phyloP scores from a whole-genome alignment of 2,329 filamentous ascomycete species.

The Colletotrichum sp. region DNA sequence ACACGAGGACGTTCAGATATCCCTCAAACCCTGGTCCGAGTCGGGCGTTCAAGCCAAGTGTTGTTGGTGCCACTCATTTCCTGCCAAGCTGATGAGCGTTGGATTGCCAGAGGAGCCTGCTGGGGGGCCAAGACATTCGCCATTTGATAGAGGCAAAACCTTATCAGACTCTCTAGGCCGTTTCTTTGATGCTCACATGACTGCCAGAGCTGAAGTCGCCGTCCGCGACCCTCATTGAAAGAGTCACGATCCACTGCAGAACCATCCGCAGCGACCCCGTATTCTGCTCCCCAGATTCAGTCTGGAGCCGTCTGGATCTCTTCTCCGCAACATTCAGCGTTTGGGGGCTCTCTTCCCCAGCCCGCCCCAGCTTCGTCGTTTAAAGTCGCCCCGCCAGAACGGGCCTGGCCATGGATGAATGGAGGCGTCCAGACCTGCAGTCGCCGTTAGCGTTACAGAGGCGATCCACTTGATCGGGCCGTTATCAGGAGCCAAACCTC shows the following conservation, averaged over 20 bases:
- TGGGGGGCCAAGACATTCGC: not conserved
- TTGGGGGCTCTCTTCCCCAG: not conserved
- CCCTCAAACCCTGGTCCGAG: not conserved
- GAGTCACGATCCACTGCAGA: not conserved
- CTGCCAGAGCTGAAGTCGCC: not conserved
- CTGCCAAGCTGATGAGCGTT: not conserved
- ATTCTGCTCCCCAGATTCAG: not conserved
- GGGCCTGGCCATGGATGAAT: not conserved
- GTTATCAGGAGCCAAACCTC: not conserved
- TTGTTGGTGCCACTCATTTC: not conserved
- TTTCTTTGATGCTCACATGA: not conserved
- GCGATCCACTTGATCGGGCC: slow-evolving; percentile 10
- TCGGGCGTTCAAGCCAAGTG: not conserved
- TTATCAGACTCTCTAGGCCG: not conserved
- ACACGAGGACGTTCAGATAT: not conserved
- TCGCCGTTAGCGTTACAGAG: not conserved
- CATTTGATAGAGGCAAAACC: not conserved
- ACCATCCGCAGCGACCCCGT: not conserved
- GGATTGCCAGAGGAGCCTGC: not conserved
- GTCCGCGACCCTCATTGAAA: not conserved
- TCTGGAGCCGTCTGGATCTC: not conserved
- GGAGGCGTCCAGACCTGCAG: not conserved
- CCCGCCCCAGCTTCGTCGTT: not conserved
- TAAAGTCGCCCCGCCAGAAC: not conserved
- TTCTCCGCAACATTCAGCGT: not conserved